Evolutionary conservation across 257 asterid genomes (phyloP).

Genomic region (Echites panduratus): DNA sequence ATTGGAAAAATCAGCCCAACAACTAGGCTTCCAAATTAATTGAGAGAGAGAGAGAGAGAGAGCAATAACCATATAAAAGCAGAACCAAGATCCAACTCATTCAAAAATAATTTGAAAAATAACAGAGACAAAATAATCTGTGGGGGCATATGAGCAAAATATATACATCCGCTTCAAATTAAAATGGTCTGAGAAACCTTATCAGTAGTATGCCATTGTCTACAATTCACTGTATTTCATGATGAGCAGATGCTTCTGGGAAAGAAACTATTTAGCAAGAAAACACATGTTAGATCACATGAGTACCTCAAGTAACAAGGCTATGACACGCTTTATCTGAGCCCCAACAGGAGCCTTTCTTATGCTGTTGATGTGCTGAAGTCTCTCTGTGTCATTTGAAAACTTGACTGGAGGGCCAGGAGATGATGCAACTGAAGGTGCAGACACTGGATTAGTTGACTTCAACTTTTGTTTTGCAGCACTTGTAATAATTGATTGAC

Average conservation of each 20-base stretch:
- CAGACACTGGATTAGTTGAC: slow-evolving; percentile 29
- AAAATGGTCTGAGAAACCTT: too few species aligned
- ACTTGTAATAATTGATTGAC: slow-evolving; percentile 12
- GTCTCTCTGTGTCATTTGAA: slow-evolving; percentile 77
- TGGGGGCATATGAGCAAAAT: too few species aligned
- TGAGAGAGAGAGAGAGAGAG: not conserved
- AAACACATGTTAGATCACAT: not conserved
- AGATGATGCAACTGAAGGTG: slow-evolving; percentile 29
- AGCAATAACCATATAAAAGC: not conserved
- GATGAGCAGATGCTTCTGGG: not conserved
- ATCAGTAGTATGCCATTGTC: not conserved
- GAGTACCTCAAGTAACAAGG: slow-evolving; percentile 69
- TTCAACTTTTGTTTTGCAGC: slow-evolving; percentile 14
- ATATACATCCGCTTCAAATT: too few species aligned
- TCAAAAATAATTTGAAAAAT: not conserved
- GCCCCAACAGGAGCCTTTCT: slow-evolving; percentile 94
- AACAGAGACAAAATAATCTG: not conserved
- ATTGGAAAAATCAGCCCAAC: not conserved
- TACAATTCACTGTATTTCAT: not conserved
- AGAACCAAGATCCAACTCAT: not conserved
- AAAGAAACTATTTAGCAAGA: not conserved
- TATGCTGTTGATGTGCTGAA: slow-evolving; percentile 81
- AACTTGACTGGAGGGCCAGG: slow-evolving; percentile 57
- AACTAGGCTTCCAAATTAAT: not conserved
- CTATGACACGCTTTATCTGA: slow-evolving; percentile 88